Percentiles rank a stretch among this genome's conserved stretches.
Conservation (phyloP, 1,139 yeast species). For the Wickerhamiella pararugosa region DNA sequence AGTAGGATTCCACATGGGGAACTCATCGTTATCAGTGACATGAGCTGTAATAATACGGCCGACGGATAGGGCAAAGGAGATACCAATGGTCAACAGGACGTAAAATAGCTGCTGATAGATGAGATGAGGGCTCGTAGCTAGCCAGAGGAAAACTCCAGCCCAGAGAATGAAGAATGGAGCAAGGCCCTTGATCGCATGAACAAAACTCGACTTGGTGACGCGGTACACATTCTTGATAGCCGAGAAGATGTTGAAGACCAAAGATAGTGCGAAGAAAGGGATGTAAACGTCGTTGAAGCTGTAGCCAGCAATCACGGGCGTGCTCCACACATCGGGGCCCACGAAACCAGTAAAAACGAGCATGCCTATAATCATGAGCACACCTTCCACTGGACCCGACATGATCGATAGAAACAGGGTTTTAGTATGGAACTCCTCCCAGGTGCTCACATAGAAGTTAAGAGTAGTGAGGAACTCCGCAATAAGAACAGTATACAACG, state of each 20-base stretch:
- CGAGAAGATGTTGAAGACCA: conserved; percentile 55
- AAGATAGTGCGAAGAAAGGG: conserved; percentile 37
- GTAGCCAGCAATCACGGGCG: conserved; percentile 17
- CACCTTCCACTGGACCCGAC: conserved; percentile 94
- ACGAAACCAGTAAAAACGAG: conserved; percentile 48
- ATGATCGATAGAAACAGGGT: conserved; percentile 62
- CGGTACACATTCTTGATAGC: conserved; percentile 58
- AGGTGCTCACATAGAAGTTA: conserved; percentile 78
- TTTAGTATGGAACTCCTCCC: conserved; percentile 95
- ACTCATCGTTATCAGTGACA: conserved; percentile 51
- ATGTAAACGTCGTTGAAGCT: conserved; percentile 32
- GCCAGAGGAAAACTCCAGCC: conserved; percentile 34
- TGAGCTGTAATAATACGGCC: conserved; percentile 86
- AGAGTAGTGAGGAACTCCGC: conserved; percentile 61
- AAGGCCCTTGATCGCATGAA: conserved; percentile 43
- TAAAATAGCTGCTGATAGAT: conserved; percentile 38
- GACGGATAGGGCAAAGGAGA: conserved; percentile 66
- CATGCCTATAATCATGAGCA: conserved; percentile 43
- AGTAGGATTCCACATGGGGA: conserved; percentile 62
- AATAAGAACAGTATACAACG: conserved; percentile 46
- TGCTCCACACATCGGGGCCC: conserved; percentile 55
- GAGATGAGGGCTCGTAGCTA: conserved; percentile 33
- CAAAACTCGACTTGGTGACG: conserved; percentile 29
- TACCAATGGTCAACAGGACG: conserved; percentile 52
- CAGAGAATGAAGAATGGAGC: conserved; percentile 60